Conservation (phyloP, 2,329 filamentous ascomycete species). For the Dendrostoma leiphaemia region DNA sequence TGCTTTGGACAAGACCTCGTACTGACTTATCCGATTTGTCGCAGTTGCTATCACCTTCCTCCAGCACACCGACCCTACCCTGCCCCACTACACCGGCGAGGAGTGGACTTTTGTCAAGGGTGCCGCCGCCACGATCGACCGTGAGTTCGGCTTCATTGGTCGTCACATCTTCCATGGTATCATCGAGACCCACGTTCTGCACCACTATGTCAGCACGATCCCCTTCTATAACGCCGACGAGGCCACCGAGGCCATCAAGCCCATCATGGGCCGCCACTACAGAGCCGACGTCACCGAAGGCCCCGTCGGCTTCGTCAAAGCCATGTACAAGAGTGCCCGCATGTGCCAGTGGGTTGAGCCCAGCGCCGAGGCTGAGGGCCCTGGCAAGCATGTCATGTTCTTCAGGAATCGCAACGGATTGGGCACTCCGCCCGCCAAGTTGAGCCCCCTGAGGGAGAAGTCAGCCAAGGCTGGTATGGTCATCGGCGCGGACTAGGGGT, state of each 20-base stretch:
- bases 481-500: background rate
- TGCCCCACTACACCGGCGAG: constrained; percentile 85
- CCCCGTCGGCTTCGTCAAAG: constrained; percentile 76
- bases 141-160: constrained; percentile 95
- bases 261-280: constrained; percentile 94
- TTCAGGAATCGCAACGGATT: constrained; percentile 93
- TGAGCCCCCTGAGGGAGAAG: constrained; percentile 4
- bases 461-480: background rate
- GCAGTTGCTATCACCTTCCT: constrained; percentile 96
- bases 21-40: constrained; percentile 4
- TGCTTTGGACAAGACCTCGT: background rate
- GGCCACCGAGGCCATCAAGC: constrained; percentile 90
- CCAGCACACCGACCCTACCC: constrained; percentile 91
- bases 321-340: constrained; percentile 77
- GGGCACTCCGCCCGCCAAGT: constrained; percentile 52
- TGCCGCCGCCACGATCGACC: constrained; percentile 92
- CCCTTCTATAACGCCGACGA: constrained; percentile 97
- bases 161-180: constrained; percentile 91
- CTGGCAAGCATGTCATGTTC: constrained; percentile 84
- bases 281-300: constrained; percentile 77
- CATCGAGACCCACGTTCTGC: constrained; percentile 95
- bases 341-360: constrained; percentile 98
- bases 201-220: constrained; percentile 95
- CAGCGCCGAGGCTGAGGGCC: constrained; percentile 73
- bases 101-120: constrained; percentile 93